A percentile compares a stretch with the other conserved stretches of the same genome.
Evolutionary conservation across 139 green algal genomes (phyloP).

Genomic region (Chlamydomonas sphaeroides): DNA sequence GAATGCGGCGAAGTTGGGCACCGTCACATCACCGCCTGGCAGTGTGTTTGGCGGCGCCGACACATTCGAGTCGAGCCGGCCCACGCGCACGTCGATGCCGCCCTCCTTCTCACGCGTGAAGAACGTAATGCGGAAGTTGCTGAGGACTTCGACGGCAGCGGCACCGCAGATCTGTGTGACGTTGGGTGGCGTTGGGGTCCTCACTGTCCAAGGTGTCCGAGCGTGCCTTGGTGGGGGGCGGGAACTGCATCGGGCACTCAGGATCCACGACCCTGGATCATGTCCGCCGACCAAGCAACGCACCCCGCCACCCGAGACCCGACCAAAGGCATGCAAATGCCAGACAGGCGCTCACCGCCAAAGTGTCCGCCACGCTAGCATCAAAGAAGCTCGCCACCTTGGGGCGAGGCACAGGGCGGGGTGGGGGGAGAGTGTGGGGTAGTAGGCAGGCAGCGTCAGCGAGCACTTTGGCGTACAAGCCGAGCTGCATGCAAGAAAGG

Average conservation of each 20-base stretch:
- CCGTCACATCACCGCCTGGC: background rate
- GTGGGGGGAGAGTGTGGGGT: background rate
- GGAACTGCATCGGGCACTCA: background rate
- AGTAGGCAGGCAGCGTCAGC: background rate
- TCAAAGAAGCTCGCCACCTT: conserved; percentile 10
- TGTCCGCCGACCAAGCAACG: background rate
- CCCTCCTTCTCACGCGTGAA: background rate
- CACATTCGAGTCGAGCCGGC: background rate
- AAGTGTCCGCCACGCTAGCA: background rate
- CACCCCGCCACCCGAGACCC: too few species aligned
- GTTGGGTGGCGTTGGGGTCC: background rate
- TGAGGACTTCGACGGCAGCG: background rate
- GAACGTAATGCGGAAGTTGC: background rate
- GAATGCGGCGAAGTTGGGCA: background rate
- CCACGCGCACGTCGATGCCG: background rate
- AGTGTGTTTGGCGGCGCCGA: background rate
- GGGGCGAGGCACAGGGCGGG: background rate
- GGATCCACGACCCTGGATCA: background rate
- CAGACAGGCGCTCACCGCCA: background rate
- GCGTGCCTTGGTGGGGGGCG: too few species aligned
- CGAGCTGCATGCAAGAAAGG: too few species aligned
- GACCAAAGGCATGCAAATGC: background rate
- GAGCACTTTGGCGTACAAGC: background rate
- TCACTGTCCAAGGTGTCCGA: too few species aligned
- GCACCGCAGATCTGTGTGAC: background rate